Base-by-base conservation (phyloP, 306 rosid species). In the Cucurbita pepo region DNA sequence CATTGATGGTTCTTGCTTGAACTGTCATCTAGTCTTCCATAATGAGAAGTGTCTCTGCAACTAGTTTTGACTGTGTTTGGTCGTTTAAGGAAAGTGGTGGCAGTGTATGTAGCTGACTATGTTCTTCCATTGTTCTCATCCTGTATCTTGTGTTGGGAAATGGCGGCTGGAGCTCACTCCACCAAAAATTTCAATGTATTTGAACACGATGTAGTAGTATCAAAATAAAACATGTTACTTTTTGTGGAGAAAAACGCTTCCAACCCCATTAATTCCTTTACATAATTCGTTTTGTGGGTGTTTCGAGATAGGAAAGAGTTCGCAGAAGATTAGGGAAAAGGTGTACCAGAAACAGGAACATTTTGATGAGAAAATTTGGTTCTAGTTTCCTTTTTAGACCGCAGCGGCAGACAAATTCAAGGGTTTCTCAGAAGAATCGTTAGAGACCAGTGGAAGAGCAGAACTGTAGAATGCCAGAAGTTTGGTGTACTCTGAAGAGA, bases 401-500 rank as follows among this genome's bases (percentile, higher is more conserved):
- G 34, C 18, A 45, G 7, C 22, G 51, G 72, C 18, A 10, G 72
- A 54, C 25, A 22, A 71, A 37, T 53, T 54, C 50, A 72, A n/a
- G 18, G 18, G 43, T 10, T 54, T 72, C 5, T 72, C 34, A 37
- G 53, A 72, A 72, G 63, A 72, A 2, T 47, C 62, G 55, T 52
- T 38, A n/a, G 10, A 66, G 40, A 45, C 72, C 40, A 64, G 52
- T n/a, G 36, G 9, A 40, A n/a, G 47, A 61, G 13, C 14, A 37
- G 6, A 12, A 44, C 5, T 45, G 40, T 14, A 34, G 78, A 86
- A 75, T 86, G 91, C 61, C 79, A 56, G 72, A 57, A 15, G 36
- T 74, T 67, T 86, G 78, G 85, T 38, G 18, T 44, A 76, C 83
- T 77, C 79, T 83, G 67, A 83, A 70, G 75, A 87, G 76, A 66